A percentile compares a stretch with the other conserved stretches of the same genome.
These are phyloP conservation scores for Blastomyces percursus DNA, from an alignment of 2,329 filamentous ascomycete genomes.

Conservation along the genomic window DNA sequence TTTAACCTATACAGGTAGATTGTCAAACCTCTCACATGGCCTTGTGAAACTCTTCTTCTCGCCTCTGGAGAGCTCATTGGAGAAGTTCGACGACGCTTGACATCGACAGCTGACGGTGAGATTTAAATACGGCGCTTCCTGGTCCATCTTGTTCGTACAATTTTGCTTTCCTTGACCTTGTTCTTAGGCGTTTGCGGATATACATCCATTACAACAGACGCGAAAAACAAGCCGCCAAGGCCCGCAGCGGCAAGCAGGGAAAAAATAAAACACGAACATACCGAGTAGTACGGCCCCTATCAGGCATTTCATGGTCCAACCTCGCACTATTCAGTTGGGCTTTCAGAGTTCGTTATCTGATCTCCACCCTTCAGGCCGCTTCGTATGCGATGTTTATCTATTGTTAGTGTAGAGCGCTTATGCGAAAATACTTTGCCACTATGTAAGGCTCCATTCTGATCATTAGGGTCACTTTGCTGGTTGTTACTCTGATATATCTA, in stretches of 20 bases:
- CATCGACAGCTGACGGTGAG: not conserved
- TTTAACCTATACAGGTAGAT: not conserved
- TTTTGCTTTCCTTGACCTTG: not conserved
- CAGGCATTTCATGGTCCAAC: not conserved
- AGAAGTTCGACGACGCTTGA: not conserved
- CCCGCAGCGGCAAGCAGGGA: too few species aligned
- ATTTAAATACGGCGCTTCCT: not conserved
- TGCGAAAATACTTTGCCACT: not conserved
- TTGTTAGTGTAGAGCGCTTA: not conserved
- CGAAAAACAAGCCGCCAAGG: too few species aligned
- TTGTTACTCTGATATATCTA: not conserved
- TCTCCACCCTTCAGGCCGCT: not conserved
- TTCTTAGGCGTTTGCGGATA: not conserved
- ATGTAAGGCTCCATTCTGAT: not conserved
- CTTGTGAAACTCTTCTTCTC: not conserved
- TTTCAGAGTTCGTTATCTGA: not conserved
- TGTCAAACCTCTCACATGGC: not conserved
- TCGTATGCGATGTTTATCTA: not conserved
- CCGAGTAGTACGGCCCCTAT: too few species aligned
- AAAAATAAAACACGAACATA: too few species aligned
- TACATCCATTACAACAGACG: not conserved
- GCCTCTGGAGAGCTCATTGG: not conserved
- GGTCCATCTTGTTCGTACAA: not conserved
- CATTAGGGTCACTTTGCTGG: not conserved
- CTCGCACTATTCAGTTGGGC: not conserved